Evolutionary conservation across 1,284 basidiomycete genomes (phyloP).

Genomic region (Xerocomus nothofagi): DNA sequence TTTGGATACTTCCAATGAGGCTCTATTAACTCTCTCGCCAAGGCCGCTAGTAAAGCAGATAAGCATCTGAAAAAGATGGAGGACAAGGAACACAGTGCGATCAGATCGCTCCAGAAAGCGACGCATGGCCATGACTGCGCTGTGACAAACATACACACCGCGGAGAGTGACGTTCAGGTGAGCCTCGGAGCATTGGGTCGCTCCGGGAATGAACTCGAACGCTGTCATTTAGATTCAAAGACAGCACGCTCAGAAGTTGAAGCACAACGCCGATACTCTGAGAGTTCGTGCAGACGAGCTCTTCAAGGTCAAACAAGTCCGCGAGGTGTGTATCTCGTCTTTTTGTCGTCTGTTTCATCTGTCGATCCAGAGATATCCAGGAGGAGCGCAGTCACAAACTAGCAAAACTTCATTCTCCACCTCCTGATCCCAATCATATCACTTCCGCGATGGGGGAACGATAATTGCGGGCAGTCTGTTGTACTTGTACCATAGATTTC

Average conservation of each 20-base stretch:
- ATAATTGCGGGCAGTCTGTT: background rate
- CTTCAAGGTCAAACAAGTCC: conserved; percentile 23
- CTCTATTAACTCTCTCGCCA: background rate
- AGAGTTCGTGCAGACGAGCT: conserved; percentile 17
- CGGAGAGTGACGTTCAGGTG: conserved; percentile 48
- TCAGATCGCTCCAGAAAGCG: conserved; percentile 47
- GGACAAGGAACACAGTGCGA: conserved; percentile 47
- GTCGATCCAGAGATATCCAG: conserved; percentile 5
- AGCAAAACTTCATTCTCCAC: conserved; percentile 11
- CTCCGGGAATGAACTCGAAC: background rate
- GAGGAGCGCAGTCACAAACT: conserved; percentile 22
- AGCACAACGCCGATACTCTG: conserved; percentile 10
- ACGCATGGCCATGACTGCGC: conserved; percentile 51
- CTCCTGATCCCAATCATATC: background rate
- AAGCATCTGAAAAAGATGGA: conserved; percentile 47
- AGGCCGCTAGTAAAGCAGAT: conserved; percentile 48
- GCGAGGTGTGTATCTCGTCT: conserved; percentile 21
- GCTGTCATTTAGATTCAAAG: conserved; percentile 20
- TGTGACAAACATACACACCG: conserved; percentile 41
- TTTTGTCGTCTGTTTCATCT: background rate
- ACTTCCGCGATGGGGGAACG: background rate
- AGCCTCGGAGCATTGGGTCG: conserved; percentile 12
- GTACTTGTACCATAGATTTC: too few relatives aligned
- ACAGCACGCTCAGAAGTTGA: conserved; percentile 15
- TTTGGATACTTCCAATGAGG: background rate